Base-by-base conservation (phyloP, 2,329 filamentous ascomycete genomes). In the Colletotrichum sp. region DNA sequence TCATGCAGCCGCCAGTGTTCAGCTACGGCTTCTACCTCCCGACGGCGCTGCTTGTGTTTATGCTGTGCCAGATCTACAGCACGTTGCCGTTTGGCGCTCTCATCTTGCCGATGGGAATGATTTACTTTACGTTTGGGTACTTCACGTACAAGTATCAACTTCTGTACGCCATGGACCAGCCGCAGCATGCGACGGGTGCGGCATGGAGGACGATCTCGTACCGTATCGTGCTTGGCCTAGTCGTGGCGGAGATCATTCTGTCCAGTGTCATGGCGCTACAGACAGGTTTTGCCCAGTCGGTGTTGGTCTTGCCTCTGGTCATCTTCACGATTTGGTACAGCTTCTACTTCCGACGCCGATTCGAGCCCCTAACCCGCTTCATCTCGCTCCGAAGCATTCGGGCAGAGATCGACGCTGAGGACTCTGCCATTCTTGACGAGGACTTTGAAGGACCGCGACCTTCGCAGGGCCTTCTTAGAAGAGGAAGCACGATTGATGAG, bases 171-270 rank as follows among this genome's bases (percentile, higher is more conserved):
- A 99, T 99, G 97, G 96, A 99, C 81, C 96, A 99, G 83, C 95
- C 95, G 18, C 95, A 98, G 81, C 96, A 98, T 82, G 95, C 96
- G 18, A 99, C 96, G 0, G 98, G 98, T 24, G 93, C 94, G 77
- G 96, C 96, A 6, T 99, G 97, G 97, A 94, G 95, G 65, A 98
- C 99, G 90, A 98, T 99, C 77, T 98, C 96, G 85, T 95, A 97
- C 82, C 95, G 97, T 44, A 91, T 98, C 75, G 92, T 99, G 72
- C 88, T 98, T 28, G 97, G 97, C 2, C 86, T 98, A 12, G 86
- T 98, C 4, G 92, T 99, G 57, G 98, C 98, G 81, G 96, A 99
- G 84, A 85, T 98, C 26, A 95, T 97, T 63, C 97, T 98, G 90
- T 93, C 95, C 26, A 96, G 96, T 5, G 93, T 96, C 77, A 90